Evolutionary conservation across 805 yeast genomes (phyloP).

Genomic region (Pichia gijzeniarum): DNA sequence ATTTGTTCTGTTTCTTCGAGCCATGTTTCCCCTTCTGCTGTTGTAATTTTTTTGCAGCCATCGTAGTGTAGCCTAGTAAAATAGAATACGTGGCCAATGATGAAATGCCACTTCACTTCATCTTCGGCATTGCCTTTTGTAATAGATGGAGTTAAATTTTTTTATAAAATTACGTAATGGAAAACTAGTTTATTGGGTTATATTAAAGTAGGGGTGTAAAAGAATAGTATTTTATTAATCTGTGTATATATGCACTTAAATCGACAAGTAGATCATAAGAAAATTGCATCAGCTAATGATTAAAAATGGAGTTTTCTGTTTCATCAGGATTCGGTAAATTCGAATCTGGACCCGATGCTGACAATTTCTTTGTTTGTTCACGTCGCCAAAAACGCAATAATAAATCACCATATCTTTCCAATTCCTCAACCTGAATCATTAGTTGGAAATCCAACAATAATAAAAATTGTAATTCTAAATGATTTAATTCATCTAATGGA

Average conservation of each 20-base stretch:
- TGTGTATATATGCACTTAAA: too few species aligned
- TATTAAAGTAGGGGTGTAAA: too few species aligned
- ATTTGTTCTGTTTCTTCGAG: neutral
- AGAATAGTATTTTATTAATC: too few species aligned
- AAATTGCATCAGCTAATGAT: neutral
- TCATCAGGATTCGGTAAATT: neutral
- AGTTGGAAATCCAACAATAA: conserved; percentile 78
- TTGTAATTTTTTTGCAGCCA: conserved; percentile 5
- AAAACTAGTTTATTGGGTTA: too few species aligned
- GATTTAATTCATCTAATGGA: conserved; percentile 88
- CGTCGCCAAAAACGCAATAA: conserved; percentile 78
- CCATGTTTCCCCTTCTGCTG: neutral
- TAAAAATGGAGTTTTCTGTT: neutral
- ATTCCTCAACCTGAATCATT: conserved; percentile 83
- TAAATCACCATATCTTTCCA: conserved; percentile 84
- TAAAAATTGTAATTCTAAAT: conserved; percentile 84
- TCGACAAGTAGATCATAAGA: too few species aligned
- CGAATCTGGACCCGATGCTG: neutral
- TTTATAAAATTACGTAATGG: too few species aligned
- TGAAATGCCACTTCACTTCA: too few species aligned
- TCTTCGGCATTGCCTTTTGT: too few species aligned
- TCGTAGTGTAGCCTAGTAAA: neutral
- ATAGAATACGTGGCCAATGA: too few species aligned
- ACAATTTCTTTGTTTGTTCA: conserved; percentile 30
- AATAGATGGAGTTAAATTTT: too few species aligned